Evolutionary conservation across 139 green algal species (phyloP).

Genomic region (Marvania coccoides): DNA sequence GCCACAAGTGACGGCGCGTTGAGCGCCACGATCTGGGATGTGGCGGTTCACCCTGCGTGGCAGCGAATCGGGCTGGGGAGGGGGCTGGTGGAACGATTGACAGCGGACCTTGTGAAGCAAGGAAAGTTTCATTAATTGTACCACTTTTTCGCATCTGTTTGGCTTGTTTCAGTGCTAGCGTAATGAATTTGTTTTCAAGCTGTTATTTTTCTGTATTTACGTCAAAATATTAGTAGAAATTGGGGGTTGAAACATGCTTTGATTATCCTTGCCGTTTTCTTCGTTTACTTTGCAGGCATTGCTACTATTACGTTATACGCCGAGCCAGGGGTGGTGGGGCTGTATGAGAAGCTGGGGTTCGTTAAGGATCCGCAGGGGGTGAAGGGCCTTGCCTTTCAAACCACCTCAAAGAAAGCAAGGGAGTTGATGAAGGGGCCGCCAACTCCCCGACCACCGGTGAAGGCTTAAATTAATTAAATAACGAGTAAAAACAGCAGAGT

Average conservation of each 20-base stretch:
- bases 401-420: background rate
- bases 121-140: too few species aligned
- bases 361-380: slow-evolving; percentile 59
- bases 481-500: too few species aligned
- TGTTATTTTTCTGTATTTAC: too few species aligned
- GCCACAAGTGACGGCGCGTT: slow-evolving; percentile 76
- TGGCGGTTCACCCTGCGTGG: slow-evolving; percentile 72
- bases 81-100: slow-evolving; percentile 73
- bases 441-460: too few species aligned
- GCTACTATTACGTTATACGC: slow-evolving; percentile 73
- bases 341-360: slow-evolving; percentile 85
- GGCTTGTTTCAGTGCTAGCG: too few species aligned
- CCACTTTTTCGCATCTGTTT: too few species aligned
- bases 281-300: too few species aligned
- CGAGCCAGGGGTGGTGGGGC: slow-evolving; percentile 57
- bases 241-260: too few species aligned
- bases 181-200: too few species aligned
- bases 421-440: background rate
- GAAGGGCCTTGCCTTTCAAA: slow-evolving; percentile 70
- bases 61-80: slow-evolving; percentile 68
- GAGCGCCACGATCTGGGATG: slow-evolving; percentile 80
- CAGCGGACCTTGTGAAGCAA: slow-evolving; percentile 44
- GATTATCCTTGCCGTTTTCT: too few species aligned
- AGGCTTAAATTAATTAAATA: too few species aligned
- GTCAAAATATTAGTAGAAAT: too few species aligned